Conservation (phyloP, 345 rosid genomes). For the Gossypium arboreum region DNA sequence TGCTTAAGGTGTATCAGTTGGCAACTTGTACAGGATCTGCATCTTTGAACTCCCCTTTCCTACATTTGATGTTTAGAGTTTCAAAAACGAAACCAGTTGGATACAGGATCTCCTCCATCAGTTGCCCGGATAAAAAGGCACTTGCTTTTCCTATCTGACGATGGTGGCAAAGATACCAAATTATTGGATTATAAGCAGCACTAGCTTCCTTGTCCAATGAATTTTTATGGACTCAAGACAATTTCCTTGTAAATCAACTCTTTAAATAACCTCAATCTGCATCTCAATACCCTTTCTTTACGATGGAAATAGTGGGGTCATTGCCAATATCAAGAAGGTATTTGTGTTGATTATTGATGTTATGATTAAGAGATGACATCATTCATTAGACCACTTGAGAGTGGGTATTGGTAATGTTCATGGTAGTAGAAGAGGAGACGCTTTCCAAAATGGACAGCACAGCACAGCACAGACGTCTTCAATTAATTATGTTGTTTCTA, state of each 20-base stretch:
- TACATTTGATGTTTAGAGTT: neutral
- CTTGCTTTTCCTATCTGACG: neutral
- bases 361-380: too few species aligned
- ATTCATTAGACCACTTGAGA: too few species aligned
- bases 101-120: neutral
- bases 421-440: too few species aligned
- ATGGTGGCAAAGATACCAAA: neutral
- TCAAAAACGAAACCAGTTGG: neutral
- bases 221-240: neutral
- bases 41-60: neutral
- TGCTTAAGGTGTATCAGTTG: too few species aligned
- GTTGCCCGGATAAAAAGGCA: neutral
- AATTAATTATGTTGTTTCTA: neutral
- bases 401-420: too few species aligned
- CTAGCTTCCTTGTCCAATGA: neutral
- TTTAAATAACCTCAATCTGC: too few species aligned
- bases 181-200: neutral
- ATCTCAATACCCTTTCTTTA: too few species aligned
- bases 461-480: neutral
- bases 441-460: neutral
- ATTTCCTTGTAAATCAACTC: neutral
- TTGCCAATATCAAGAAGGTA: too few species aligned
- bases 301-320: too few species aligned
- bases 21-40: neutral
- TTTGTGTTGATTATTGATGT: too few species aligned